Evolutionary conservation across 2,329 filamentous ascomycete species (phyloP).

Genomic region (Ceratocystiopsis minuta): DNA sequence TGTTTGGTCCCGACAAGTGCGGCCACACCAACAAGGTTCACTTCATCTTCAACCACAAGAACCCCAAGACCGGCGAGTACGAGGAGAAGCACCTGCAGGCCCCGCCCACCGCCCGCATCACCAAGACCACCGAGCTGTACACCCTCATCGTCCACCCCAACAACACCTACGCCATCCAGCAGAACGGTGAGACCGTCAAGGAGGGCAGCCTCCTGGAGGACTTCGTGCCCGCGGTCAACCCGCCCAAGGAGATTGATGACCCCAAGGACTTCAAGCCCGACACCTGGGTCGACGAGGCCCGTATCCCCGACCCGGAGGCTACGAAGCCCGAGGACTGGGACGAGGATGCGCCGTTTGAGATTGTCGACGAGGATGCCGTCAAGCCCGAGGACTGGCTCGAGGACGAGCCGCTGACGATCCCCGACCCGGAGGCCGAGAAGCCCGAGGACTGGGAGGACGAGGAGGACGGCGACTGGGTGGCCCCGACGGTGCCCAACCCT

Average conservation of each 20-base stretch:
- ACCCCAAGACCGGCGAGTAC: constrained; percentile 98
- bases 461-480: constrained; percentile 94
- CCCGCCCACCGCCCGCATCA: constrained; percentile 69
- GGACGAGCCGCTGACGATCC: constrained; percentile 61
- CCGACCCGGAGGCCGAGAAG: constrained; percentile 91
- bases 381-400: constrained; percentile 95
- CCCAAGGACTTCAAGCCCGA: constrained; percentile 83
- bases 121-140: constrained; percentile 88
- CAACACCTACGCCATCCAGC: constrained; percentile 84
- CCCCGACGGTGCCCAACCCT: constrained; percentile 82
- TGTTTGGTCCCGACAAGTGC: constrained; percentile 99
- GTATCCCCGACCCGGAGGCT: constrained; percentile 81
- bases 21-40: constrained; percentile 95
- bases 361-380: constrained; percentile 80
- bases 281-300: constrained; percentile 86
- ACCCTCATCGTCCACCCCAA: constrained; percentile 92
- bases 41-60: constrained; percentile 99
- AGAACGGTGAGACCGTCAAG: constrained; percentile 79
- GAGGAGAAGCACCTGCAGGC: constrained; percentile 96
- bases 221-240: constrained; percentile 88
- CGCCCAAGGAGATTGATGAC: constrained; percentile 85
- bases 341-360: constrained; percentile 92
- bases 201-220: constrained; percentile 84
- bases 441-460: constrained; percentile 99
- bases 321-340: constrained; percentile 98